Base-by-base conservation (phyloP, 1,284 basidiomycete species). In the Cutaneotrichosporon arboriforme region DNA sequence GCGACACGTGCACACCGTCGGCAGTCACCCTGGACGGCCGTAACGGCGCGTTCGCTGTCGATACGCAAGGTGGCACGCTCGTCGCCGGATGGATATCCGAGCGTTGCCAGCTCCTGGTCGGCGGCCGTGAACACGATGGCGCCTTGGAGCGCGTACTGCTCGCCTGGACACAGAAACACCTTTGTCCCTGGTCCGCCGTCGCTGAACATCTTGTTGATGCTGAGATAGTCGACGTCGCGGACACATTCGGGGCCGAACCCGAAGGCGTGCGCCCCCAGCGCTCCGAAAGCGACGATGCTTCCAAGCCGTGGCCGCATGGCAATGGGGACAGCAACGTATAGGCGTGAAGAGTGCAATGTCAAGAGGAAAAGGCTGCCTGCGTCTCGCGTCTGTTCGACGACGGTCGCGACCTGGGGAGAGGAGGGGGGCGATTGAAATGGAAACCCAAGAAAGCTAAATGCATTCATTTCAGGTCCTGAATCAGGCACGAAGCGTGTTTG, bases 41-140 rank as follows among this genome's bases (percentile, higher is more conserved):
- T 74, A 1, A 59, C 67, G 2, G 67, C 50, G 8, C 66, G 42
- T 12, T 60, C 56, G 4, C 69, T 70, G 18, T 67, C 66, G 22
- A 78, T 67, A 7, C 66, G 54, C 4, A 80, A 55, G 10, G 58
- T 69, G 0, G 78, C 78, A 26, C 77, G 65, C 15, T 72, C 64
- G 14, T 70, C 64, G 18, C 69, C 76, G 3, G 66, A 67, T 1
- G 78, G 78, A 51, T 77, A 76, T 3, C 77, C 78, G 41, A 65
- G 63, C 3, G 78, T 79, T 17, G 75, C 72, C 21, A 79, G 61
- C 49, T 77, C 76, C 58, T 80, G 79, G 51, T 77, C 73, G 8
- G 72, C 72, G 1, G 73, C 74, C 4, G 75, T 76, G 64, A 78
- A 79, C 52, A 75, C 62, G 60, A 80, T 76, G 2, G 77, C 64